These are phyloP conservation scores for Knoxdaviesia capensis DNA, from an alignment of 2,329 filamentous ascomycete genomes.

Conservation along the genomic window DNA sequence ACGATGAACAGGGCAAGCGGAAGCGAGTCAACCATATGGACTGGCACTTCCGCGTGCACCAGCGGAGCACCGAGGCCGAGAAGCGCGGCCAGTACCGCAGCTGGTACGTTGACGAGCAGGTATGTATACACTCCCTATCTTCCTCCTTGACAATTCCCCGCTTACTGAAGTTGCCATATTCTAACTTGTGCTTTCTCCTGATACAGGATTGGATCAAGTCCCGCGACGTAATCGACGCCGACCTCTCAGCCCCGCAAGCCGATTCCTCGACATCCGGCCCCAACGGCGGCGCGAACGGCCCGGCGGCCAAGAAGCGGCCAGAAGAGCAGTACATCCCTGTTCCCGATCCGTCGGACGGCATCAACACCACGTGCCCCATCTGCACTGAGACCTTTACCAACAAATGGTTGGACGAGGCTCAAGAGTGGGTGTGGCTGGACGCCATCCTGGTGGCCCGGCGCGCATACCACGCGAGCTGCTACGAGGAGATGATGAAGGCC, in stretches of 20 bases:
- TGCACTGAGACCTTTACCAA: conserved; percentile 92
- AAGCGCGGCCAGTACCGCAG: conserved; percentile 77
- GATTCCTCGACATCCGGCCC: conserved; percentile 14
- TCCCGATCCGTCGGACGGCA: conserved; percentile 54
- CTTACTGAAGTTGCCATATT: conserved; percentile 1
- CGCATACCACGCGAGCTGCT: conserved; percentile 80
- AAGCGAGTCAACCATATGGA: conserved; percentile 88
- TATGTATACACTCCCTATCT: conserved; percentile 20
- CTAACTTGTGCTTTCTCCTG: conserved; percentile 8
- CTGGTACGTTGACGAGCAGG: conserved; percentile 83
- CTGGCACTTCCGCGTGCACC: conserved; percentile 93
- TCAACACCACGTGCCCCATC: conserved; percentile 71
- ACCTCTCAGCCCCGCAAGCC: conserved; percentile 17
- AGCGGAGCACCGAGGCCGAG: conserved; percentile 67
- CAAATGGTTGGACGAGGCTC: conserved; percentile 76
- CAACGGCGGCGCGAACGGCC: too few species aligned
- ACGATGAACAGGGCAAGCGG: conserved; percentile 56
- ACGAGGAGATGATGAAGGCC: conserved; percentile 59
- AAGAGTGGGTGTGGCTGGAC: conserved; percentile 96
- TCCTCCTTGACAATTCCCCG: not conserved
- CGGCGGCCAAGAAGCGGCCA: conserved; percentile 21
- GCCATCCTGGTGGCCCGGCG: conserved; percentile 57
- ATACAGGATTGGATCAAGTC: conserved; percentile 73
- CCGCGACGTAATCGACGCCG: conserved; percentile 56
- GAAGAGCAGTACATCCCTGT: conserved; percentile 61